Conservation (phyloP, 257 asterid genomes). For the Solanum neorickii region DNA sequence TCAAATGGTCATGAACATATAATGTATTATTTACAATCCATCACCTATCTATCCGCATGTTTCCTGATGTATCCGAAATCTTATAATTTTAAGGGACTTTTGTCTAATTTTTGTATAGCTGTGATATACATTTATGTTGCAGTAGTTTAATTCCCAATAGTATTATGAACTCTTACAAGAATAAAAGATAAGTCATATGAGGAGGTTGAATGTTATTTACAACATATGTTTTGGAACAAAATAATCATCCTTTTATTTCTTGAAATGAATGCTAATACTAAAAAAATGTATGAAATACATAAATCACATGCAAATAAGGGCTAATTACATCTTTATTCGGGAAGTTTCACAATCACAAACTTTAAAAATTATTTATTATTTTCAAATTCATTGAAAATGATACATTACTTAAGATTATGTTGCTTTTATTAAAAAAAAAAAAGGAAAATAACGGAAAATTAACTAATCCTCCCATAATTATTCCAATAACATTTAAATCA, state of each 20-base stretch:
- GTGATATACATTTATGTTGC: background rate
- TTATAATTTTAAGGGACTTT: no score
- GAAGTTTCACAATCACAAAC: background rate
- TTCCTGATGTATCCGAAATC: no score
- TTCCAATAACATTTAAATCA: background rate
- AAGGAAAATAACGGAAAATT: no score
- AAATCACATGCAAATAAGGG: background rate
- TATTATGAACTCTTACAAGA: background rate
- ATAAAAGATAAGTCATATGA: background rate
- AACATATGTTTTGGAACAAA: background rate
- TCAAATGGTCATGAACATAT: no score
- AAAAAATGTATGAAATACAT: background rate
- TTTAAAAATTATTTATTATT: no score
- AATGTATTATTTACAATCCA: no score
- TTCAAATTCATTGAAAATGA: background rate
- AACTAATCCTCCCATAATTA: background rate
- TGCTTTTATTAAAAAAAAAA: no score
- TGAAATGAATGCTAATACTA: background rate
- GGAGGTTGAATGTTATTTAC: background rate
- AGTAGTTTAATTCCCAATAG: background rate
- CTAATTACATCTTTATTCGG: background rate
- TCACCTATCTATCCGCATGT: no score
- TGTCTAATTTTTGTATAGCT: no score
- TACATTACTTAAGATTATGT: background rate
- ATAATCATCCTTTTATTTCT: background rate